Conservation (phyloP, 2,329 filamentous ascomycete species). For the Mollisiaceae sp. region DNA sequence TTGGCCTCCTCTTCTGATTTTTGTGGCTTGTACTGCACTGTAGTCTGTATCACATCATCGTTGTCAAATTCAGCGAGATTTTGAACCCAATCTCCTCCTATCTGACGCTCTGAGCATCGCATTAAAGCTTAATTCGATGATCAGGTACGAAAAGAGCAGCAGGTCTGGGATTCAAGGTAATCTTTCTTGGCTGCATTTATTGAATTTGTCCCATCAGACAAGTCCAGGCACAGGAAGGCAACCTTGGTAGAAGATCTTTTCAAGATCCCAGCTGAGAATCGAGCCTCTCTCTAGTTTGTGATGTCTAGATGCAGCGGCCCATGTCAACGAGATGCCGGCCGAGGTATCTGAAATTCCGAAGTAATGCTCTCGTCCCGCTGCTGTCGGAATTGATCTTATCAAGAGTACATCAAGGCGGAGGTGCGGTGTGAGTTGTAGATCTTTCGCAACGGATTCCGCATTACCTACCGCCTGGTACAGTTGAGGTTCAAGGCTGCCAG, state of each 20-base stretch:
- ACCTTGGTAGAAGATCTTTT: slow-evolving; percentile 3
- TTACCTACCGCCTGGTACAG: background rate
- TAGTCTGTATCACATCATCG: background rate
- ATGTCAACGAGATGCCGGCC: background rate
- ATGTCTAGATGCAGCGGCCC: background rate
- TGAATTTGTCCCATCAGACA: background rate
- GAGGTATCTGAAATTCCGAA: background rate
- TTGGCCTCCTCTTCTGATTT: background rate
- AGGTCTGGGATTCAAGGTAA: background rate
- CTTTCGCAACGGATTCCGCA: background rate
- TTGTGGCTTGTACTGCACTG: background rate
- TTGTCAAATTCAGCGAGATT: background rate
- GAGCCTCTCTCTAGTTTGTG: background rate
- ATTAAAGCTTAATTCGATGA: background rate
- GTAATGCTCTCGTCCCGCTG: background rate
- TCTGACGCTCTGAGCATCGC: background rate
- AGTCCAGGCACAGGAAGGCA: background rate
- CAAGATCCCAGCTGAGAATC: background rate
- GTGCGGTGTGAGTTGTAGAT: background rate
- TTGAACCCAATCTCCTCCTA: background rate
- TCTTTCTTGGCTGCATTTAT: slow-evolving; percentile 6
- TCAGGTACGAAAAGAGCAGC: background rate
- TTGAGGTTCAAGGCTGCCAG: background rate
- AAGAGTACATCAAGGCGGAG: background rate
- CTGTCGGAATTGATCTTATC: background rate